Evolutionary conservation across 1,284 basidiomycete genomes (phyloP).

Genomic region (Fomitiporia mediterranea): DNA sequence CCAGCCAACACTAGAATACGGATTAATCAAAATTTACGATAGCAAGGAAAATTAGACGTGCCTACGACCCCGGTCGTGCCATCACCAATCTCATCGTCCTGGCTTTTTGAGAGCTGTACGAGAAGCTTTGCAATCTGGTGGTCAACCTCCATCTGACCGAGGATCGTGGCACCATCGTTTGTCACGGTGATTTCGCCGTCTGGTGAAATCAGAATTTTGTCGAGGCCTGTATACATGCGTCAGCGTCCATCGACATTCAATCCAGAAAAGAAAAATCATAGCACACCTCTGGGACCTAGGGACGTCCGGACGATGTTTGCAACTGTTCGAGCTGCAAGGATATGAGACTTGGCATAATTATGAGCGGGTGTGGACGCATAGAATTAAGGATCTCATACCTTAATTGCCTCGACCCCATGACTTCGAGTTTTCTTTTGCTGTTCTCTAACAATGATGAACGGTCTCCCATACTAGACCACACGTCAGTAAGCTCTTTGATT

Average conservation of each 20-base stretch:
- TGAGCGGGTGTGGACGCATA: conserved; percentile 16
- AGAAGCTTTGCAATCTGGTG: conserved; percentile 98
- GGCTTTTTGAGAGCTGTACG: conserved; percentile 94
- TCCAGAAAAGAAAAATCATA: conserved; percentile 15
- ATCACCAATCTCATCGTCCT: conserved; percentile 99
- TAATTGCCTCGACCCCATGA: conserved; percentile 95
- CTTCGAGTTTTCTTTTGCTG: conserved; percentile 93
- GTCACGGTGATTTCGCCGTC: conserved; percentile 99
- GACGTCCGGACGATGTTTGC: conserved; percentile 95
- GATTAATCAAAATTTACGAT: conserved; percentile 4
- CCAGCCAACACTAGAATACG: conserved; percentile 82
- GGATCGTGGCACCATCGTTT: conserved; percentile 96
- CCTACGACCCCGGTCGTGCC: conserved; percentile 98
- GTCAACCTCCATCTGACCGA: conserved; percentile 96
- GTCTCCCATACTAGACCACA: conserved; percentile 76
- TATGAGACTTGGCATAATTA: conserved; percentile 67
- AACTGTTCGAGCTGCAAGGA: conserved; percentile 89
- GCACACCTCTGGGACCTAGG: conserved; percentile 85
- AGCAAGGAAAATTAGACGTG: conserved; percentile 39
- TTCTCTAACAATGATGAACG: conserved; percentile 96
- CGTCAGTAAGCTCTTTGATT: conserved; percentile 10
- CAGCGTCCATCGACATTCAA: background rate
- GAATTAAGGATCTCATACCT: conserved; percentile 48
- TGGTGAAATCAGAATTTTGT: conserved; percentile 98
- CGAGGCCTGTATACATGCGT: conserved; percentile 60